phyloP scores from a whole-genome alignment of 495 filamentous ascomycete species.

The Penicillium waksmanii region DNA sequence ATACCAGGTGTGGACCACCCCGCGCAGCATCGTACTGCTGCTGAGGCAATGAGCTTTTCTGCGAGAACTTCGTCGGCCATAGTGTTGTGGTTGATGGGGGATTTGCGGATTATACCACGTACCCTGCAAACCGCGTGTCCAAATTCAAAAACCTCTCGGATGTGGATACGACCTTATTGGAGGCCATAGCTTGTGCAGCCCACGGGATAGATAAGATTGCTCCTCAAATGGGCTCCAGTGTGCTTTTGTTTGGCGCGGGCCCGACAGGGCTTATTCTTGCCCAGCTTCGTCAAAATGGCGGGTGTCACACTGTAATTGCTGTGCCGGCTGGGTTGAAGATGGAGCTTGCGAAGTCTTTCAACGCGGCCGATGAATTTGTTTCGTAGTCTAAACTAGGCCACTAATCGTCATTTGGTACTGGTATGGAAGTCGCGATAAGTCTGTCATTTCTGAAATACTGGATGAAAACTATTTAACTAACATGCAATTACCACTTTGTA shows the following conservation, averaged over 20 bases:
- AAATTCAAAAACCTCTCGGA: slow-evolving; percentile 71
- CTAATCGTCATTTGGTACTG: too few relatives aligned
- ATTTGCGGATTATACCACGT: slow-evolving; percentile 69
- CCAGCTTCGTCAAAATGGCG: slow-evolving; percentile 66
- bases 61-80: slow-evolving; percentile 70
- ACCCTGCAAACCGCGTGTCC: slow-evolving; percentile 65
- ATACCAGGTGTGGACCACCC: too few relatives aligned
- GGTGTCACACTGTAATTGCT: slow-evolving; percentile 66
- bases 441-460: too few relatives aligned
- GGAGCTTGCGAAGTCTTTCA: slow-evolving; percentile 68
- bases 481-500: too few relatives aligned
- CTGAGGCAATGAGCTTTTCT: slow-evolving; percentile 67
- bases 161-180: slow-evolving; percentile 72
- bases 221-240: slow-evolving; percentile 67
- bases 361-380: slow-evolving; percentile 67
- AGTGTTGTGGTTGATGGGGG: slow-evolving; percentile 69
- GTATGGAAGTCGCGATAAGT: too few relatives aligned
- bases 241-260: slow-evolving; percentile 68
- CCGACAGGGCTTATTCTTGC: slow-evolving; percentile 67
- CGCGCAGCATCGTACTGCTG: too few relatives aligned
- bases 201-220: slow-evolving; percentile 75
- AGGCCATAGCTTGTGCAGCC: slow-evolving; percentile 71
- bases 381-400: too few relatives aligned
- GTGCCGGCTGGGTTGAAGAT: slow-evolving; percentile 72
- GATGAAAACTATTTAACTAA: too few relatives aligned